A percentile compares a stretch with the other conserved stretches of the same genome.
Conservation (phyloP, 352 stramenopile species). For the Pythium folliculosum region DNA sequence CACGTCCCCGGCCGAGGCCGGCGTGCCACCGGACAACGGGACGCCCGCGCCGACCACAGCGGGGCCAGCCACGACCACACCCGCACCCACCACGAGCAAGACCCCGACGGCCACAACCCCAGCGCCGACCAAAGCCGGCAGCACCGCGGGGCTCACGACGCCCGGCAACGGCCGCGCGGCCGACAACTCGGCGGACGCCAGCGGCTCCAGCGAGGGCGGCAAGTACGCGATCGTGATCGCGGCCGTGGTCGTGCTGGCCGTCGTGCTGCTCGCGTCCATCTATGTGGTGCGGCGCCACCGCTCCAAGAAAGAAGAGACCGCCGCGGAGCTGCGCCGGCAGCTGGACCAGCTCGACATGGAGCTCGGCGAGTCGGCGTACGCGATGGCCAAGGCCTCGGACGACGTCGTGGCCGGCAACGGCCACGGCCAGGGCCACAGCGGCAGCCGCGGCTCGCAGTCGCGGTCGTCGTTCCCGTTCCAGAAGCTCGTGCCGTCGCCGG, state of each 20-base stretch:
- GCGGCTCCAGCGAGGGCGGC: neutral
- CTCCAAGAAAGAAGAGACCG: constrained; percentile 14
- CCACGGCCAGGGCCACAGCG: neutral
- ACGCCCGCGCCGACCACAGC: constrained; percentile 6
- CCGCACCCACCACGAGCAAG: neutral
- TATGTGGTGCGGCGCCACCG: constrained; percentile 21
- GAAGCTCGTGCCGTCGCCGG: constrained; percentile 6
- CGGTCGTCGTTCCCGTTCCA: constrained; percentile 5
- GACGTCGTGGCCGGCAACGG: neutral
- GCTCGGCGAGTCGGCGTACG: constrained; percentile 20
- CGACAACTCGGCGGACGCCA: neutral
- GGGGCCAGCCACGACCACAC: neutral
- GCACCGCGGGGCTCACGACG: neutral
- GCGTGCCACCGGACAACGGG: neutral
- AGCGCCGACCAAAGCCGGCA: neutral
- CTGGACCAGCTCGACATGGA: constrained; percentile 19
- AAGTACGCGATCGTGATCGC: constrained; percentile 24
- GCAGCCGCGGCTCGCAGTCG: neutral
- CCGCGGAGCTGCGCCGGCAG: constrained; percentile 14
- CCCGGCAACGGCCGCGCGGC: neutral
- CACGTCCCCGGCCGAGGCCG: constrained; percentile 1
- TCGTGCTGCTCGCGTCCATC: constrained; percentile 20
- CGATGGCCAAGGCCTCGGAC: constrained; percentile 5
- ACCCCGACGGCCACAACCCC: neutral
- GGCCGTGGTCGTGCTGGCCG: constrained; percentile 15